Conservation (phyloP, 495 filamentous ascomycete genomes). For the Talaromyces nanjingensis region DNA sequence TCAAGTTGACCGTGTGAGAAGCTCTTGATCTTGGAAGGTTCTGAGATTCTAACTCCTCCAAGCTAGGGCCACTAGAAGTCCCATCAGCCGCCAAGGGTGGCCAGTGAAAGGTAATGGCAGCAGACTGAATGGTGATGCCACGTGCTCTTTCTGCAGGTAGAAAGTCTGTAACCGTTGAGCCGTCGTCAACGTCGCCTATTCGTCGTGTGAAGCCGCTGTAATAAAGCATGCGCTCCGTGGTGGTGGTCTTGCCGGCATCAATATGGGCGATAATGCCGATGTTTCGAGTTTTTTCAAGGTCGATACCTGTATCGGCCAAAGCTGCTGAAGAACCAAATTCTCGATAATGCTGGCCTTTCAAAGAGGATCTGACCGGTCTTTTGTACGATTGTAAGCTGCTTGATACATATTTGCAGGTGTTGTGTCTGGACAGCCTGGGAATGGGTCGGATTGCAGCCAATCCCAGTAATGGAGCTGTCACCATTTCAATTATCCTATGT, state of each 20-base stretch:
- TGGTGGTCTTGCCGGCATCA: slow-evolving; percentile 98
- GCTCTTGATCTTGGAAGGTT: slow-evolving; percentile 27
- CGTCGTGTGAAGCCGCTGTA: slow-evolving; percentile 85
- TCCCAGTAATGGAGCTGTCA: background rate
- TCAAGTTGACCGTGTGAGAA: slow-evolving; percentile 78
- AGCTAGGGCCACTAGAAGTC: slow-evolving; percentile 9
- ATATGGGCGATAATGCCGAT: slow-evolving; percentile 99
- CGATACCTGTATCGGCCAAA: slow-evolving; percentile 7
- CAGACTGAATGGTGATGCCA: slow-evolving; percentile 97
- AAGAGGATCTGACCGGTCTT: no score
- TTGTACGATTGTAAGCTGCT: background rate
- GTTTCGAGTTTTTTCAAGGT: slow-evolving; percentile 66
- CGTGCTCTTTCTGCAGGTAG: slow-evolving; percentile 87
- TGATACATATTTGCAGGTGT: background rate
- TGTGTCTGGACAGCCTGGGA: background rate
- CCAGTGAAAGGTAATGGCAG: slow-evolving; percentile 94
- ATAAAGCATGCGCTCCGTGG: slow-evolving; percentile 98
- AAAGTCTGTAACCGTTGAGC: slow-evolving; percentile 96
- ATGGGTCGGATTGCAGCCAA: background rate
- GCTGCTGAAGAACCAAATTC: background rate
- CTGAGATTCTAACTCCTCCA: slow-evolving; percentile 17
- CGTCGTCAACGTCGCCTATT: slow-evolving; percentile 95
- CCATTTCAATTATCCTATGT: background rate
- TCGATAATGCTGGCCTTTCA: background rate
- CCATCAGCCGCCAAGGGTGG: slow-evolving; percentile 41